A percentile compares a stretch with the other conserved stretches of the same genome.
Conservation (phyloP, 169 alveolate species). For the Plasmodium gonderi region DNA sequence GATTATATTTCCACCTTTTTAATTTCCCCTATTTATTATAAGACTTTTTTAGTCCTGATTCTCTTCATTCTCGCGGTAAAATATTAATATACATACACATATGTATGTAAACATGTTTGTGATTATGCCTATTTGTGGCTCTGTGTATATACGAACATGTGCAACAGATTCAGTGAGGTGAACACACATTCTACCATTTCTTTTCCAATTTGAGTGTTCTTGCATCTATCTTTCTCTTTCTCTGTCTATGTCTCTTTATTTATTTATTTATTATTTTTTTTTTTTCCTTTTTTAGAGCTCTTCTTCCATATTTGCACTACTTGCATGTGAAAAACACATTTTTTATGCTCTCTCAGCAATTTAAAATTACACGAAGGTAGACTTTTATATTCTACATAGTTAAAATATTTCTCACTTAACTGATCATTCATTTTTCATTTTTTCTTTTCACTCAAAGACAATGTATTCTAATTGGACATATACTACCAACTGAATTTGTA, state of each 20-base stretch:
- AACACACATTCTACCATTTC: too few relatives aligned
- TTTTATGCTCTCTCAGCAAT: not conserved
- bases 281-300: not conserved
- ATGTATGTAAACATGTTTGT: too few relatives aligned
- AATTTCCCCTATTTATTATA: not conserved
- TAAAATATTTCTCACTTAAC: not conserved
- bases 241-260: too few relatives aligned
- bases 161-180: too few relatives aligned
- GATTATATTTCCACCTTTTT: not conserved
- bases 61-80: not conserved
- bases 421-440: not conserved
- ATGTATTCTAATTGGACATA: too few relatives aligned
- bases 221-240: not conserved
- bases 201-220: not conserved
- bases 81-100: not conserved
- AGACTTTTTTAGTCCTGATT: not conserved
- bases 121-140: too few relatives aligned
- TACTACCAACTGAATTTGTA: not conserved
- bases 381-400: not conserved
- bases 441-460: too few relatives aligned
- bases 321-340: not conserved
- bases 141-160: too few relatives aligned
- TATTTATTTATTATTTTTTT: too few relatives aligned
- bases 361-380: not conserved
- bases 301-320: not conserved